Base-by-base conservation (phyloP, 345 rosid species). In the Arabis hirsuta region DNA sequence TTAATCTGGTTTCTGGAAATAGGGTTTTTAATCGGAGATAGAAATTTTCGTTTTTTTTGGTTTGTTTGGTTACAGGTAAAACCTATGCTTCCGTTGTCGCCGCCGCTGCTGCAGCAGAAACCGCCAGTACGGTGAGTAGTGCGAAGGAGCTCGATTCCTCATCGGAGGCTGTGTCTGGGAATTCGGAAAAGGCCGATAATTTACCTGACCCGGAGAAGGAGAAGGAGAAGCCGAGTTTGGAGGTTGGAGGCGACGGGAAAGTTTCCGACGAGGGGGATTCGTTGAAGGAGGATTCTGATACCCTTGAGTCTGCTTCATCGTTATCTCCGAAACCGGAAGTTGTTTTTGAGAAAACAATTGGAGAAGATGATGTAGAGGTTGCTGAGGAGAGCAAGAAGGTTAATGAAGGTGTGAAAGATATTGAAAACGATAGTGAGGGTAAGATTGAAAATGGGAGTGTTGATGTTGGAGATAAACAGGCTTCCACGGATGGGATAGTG, bases 101-200 rank as follows among this genome's bases (percentile, higher is more conserved):
- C 76, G 76, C 80, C 63, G 67, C 80, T 14, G 62, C 76, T 20
- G 75, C 59, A 46, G 58, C 72, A 47, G 38, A 34, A 34, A 34
- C 61, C 41, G 55, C 54, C 46, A 75, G 26, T 70, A 76, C 59
- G 12, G 80, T 78, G 73, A 88, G 83, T 74, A 85, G 82, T 39
- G 83, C 44, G 11, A 88, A 85, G 80, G 88, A 73, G 73, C 69
- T 86, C 7, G 84, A 81, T 56, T 64, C 82, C 13, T 79, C 78
- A 2, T 16, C 74, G 26, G 77, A 78, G 6, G 24, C 60, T 67
- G 56, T 42, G 62, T 72, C 63, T 51, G 86, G 38, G 6, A 8
- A 32, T 13, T 55, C 65, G 11, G 79, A 69, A 10, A 68, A 62
- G 57, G 65, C 36, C 9, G 65, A 53, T 52, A 10, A 14, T 73